Percentiles rank a stretch among this genome's conserved stretches.
These are phyloP conservation scores for Voacanga thouarsii DNA, from an alignment of 257 asterid genomes.

Conservation along the genomic window DNA sequence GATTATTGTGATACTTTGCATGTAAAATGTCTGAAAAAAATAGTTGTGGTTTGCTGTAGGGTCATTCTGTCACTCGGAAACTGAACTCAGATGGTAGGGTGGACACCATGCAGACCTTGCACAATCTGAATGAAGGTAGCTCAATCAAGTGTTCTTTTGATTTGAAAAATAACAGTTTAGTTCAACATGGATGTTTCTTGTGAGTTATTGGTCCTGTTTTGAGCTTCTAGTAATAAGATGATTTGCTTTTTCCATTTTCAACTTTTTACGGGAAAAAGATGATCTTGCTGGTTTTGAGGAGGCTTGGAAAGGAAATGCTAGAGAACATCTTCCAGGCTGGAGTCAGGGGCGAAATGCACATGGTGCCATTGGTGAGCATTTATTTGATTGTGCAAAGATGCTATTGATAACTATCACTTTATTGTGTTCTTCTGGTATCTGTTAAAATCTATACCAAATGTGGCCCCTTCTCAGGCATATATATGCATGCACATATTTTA, in stretches of 20 bases:
- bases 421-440: not conserved
- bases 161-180: not conserved
- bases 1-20: conserved; percentile 7
- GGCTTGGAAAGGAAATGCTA: conserved; percentile 72
- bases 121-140: conserved; percentile 78
- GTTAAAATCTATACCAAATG: not conserved
- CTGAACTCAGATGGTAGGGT: conserved; percentile 83
- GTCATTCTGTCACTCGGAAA: conserved; percentile 80
- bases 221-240: conserved; percentile 13
- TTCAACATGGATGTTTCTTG: not conserved
- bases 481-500: not conserved
- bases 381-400: conserved; percentile 19
- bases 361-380: conserved; percentile 38
- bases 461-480: not conserved
- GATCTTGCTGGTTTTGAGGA: conserved; percentile 70
- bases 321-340: conserved; percentile 59
- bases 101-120: conserved; percentile 75
- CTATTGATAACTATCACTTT: conserved; percentile 29
- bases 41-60: conserved; percentile 41
- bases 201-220: not conserved
- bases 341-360: conserved; percentile 32
- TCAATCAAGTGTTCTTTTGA: not conserved
- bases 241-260: conserved; percentile 9
- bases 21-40: conserved; percentile 13
- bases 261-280: conserved; percentile 30